A percentile compares a stretch with the other conserved stretches of the same genome.
Evolutionary conservation across 768 basidiomycete genomes (phyloP).

Genomic region (Tricholoma sp.): DNA sequence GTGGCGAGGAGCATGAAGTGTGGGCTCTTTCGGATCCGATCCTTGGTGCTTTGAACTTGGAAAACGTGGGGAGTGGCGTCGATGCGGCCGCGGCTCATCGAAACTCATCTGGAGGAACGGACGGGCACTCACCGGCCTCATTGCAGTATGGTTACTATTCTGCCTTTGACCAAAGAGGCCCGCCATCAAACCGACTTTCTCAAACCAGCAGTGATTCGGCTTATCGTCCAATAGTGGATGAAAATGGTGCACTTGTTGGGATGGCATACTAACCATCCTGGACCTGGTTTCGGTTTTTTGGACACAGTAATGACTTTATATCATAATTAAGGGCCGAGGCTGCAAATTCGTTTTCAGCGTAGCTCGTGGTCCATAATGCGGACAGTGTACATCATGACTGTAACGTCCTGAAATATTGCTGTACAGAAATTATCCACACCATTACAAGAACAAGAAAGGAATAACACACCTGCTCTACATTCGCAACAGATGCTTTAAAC

Average conservation of each 20-base stretch:
- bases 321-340: not conserved
- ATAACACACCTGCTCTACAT: slow-evolving; percentile 60
- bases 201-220: slow-evolving; percentile 10
- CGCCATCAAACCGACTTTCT: slow-evolving; percentile 9
- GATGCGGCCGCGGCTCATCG: slow-evolving; percentile 10
- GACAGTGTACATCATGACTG: slow-evolving; percentile 24
- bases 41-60: slow-evolving; percentile 28
- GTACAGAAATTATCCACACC: slow-evolving; percentile 9
- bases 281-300: not conserved
- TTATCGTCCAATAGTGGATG: slow-evolving; percentile 8
- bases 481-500: slow-evolving; percentile 66
- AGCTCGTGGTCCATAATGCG: slow-evolving; percentile 5
- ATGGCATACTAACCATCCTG: slow-evolving; percentile 13
- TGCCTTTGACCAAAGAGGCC: slow-evolving; percentile 4
- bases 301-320: slow-evolving; percentile 7
- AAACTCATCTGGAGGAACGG: slow-evolving; percentile 11
- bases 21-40: slow-evolving; percentile 28
- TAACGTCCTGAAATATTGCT: slow-evolving; percentile 64
- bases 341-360: not conserved
- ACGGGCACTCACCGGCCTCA: slow-evolving; percentile 15
- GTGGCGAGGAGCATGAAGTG: slow-evolving; percentile 24
- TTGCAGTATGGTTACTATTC: slow-evolving; percentile 16
- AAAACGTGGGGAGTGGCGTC: slow-evolving; percentile 13
- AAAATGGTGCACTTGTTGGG: slow-evolving; percentile 13
- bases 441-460: not conserved